These are phyloP conservation scores for Sequoiadendron giganteum DNA, from an alignment of 75 land plant species.

Conservation along the genomic window DNA sequence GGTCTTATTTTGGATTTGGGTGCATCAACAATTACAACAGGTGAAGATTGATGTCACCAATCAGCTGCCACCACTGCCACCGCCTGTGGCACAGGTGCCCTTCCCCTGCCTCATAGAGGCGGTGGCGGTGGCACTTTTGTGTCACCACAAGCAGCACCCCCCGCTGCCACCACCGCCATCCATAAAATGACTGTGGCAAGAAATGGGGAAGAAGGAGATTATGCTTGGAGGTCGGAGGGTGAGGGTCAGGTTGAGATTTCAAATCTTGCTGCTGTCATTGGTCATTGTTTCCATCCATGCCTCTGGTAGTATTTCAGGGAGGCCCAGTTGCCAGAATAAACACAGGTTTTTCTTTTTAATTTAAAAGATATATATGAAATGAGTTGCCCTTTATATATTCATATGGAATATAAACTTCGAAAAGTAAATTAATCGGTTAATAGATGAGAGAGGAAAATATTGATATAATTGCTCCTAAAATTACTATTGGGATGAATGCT, in stretches of 20 bases:
- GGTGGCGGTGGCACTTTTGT: neutral
- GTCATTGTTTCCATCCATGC: constrained; percentile 21
- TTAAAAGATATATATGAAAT: no score
- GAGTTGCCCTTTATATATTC: no score
- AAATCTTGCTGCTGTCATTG: constrained; percentile 17
- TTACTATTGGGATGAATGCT: no score
- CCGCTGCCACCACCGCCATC: neutral
- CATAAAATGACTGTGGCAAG: neutral
- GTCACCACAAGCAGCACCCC: neutral
- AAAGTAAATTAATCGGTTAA: no score
- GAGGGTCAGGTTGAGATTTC: neutral
- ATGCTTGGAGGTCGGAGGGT: neutral
- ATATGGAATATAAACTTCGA: neutral
- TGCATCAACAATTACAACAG: constrained; percentile 18
- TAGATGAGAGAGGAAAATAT: no score
- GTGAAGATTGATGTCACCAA: constrained; percentile 10
- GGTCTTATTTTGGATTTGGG: no score
- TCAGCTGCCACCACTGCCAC: neutral
- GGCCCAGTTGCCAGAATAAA: neutral
- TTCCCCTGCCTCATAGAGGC: constrained; percentile 38
- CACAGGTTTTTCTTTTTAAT: neutral
- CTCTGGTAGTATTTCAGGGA: constrained; percentile 19
- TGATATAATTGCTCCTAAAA: no score
- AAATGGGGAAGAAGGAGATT: neutral
- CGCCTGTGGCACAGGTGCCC: constrained; percentile 23